Base-by-base conservation (phyloP, 2,329 filamentous ascomycete species). In the Anisogramma anomala region DNA sequence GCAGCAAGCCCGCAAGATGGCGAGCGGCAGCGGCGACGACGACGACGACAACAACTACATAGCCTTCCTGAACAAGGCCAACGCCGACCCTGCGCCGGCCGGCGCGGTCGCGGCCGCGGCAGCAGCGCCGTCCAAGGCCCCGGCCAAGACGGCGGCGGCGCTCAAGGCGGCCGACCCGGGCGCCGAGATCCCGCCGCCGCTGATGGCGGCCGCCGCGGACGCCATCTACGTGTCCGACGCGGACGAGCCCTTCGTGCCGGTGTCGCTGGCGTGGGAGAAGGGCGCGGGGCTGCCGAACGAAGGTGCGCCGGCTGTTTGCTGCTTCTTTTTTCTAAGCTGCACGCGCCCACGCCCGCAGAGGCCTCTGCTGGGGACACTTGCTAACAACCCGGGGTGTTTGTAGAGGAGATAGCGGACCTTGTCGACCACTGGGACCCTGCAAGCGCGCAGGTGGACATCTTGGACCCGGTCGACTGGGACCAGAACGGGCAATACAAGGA, bases 41-140 rank as follows among this genome's bases (percentile, higher is more conserved):
- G 81, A 74, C 78, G 6, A 78, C 40, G 86, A 94, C 68, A 77
- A 83, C 47, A 82, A 83, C 48, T 95, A 94, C 67, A 74, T 79
- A 62, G 69, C 81, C 45, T 94, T 95, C 58, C 69, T 95, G 43
- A 73, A 91, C 58, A 91, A 91, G 66, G 85, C 86, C 40, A 94
- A 94, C 64, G 67, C 78, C 54, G 80, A 87, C 56, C 79, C 82
- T 14, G 79, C 77, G 57, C 72, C 77, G 45, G 78, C 79, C 48
- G 55, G 59, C 27, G 37, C 58, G 45, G 53, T n/a, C n/a, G 72
- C 77, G 45, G 78, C 79, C 48, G 55, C 59, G 28, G 37, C 58
- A 45, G 53, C 45, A 54, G 47, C 46, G 23, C 34, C 45, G 33
- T 31, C 28, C 10, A 42, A n/a, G 42, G 43, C 34, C 37, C 46